phyloP scores from a whole-genome alignment of 106 monocot genomes.

The Apostasia shenzhenica region DNA sequence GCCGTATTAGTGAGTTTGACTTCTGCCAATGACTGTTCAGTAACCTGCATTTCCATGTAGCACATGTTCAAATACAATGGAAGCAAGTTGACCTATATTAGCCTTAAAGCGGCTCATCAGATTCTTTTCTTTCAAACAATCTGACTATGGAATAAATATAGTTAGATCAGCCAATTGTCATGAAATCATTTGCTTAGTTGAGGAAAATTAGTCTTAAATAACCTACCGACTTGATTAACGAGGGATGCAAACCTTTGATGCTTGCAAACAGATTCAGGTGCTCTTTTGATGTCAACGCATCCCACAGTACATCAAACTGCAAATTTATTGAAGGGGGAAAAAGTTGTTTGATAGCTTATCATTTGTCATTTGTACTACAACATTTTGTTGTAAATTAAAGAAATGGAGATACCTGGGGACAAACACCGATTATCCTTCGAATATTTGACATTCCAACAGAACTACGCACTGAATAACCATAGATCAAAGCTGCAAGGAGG shows the following conservation, averaged over 20 bases:
- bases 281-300: conserved; percentile 75
- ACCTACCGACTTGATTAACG: conserved; percentile 67
- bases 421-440: conserved; percentile 79
- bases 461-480: conserved; percentile 79
- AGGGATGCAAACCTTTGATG: conserved; percentile 75
- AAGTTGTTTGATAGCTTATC: not conserved
- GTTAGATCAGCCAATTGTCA: not conserved
- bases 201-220: conserved; percentile 1
- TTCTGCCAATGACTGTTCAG: conserved; percentile 67
- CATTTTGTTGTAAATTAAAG: not conserved
- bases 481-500: conserved; percentile 59
- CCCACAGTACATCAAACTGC: conserved; percentile 96
- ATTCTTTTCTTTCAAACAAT: not conserved
- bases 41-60: conserved; percentile 36
- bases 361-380: not conserved
- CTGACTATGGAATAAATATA: not conserved
- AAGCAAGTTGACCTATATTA: not conserved
- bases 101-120: not conserved
- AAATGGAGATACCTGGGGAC: conserved; percentile 64
- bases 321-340: not conserved
- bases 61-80: not conserved
- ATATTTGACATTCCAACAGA: conserved; percentile 83
- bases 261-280: conserved; percentile 83
- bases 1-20: conserved; percentile 73
- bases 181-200: not conserved